Percentiles rank a stretch among this genome's conserved stretches.
Evolutionary conservation across 345 rosid genomes (phyloP).

Genomic region (Corchorus olitorius): DNA sequence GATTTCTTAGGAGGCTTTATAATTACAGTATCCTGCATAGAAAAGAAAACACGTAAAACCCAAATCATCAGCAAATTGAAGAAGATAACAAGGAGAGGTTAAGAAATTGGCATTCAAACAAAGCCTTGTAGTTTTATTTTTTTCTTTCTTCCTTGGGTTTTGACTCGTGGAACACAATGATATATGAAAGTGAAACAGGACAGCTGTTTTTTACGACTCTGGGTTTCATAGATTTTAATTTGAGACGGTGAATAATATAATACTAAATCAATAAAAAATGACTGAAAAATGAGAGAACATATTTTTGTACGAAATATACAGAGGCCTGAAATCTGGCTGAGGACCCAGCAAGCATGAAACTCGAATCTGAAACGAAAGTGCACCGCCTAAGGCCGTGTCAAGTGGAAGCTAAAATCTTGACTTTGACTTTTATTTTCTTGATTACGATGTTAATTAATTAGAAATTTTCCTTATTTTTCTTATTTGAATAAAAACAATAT

Average conservation of each 20-base stretch:
- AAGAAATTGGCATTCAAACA: conserved; percentile 2
- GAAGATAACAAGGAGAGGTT: conserved; percentile 7
- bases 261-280: neutral
- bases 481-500: neutral
- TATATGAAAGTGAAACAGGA: neutral
- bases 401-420: neutral
- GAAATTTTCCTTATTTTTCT: neutral
- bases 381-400: conserved; percentile 4
- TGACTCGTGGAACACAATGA: conserved; percentile 26
- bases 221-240: neutral
- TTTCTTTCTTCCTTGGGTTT: neutral
- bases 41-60: conserved; percentile 18
- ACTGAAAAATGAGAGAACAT: neutral
- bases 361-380: neutral
- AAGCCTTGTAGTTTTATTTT: neutral
- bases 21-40: conserved; percentile 59
- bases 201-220: neutral
- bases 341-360: neutral
- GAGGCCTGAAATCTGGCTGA: neutral
- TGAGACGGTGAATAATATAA: neutral
- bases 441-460: neutral
- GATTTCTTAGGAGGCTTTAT: conserved; percentile 74
- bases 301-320: neutral
- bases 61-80: conserved; percentile 1
- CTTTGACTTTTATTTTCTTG: conserved; percentile 5